phyloP scores from a whole-genome alignment of 2,329 filamentous ascomycete genomes.

The Trichothecium roseum region DNA sequence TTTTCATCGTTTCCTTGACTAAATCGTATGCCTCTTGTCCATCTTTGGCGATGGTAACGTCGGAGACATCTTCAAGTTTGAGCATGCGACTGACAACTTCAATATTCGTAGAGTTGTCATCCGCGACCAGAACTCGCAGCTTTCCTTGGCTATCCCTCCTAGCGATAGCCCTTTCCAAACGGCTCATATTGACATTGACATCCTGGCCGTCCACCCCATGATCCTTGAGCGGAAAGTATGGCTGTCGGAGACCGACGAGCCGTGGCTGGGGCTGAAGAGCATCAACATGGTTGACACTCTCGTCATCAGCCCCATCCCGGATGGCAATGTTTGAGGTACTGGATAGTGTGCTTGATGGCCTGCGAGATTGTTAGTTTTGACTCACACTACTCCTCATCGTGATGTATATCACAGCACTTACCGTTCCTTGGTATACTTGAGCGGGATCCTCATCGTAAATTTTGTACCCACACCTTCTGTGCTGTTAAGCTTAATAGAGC shows the following conservation, averaged over 20 bases:
- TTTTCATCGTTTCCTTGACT: constrained; percentile 73
- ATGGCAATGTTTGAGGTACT: neutral
- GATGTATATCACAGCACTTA: constrained; percentile 5
- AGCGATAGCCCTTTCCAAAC: constrained; percentile 54
- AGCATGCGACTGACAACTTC: constrained; percentile 52
- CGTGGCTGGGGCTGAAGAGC: constrained; percentile 62
- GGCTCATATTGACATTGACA: constrained; percentile 40
- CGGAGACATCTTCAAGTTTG: constrained; percentile 70
- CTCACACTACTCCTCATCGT: neutral
- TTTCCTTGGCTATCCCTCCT: constrained; percentile 49
- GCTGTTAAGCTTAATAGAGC: constrained; percentile 62
- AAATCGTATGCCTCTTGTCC: constrained; percentile 80
- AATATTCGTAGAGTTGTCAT: constrained; percentile 51
- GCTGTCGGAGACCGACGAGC: constrained; percentile 70
- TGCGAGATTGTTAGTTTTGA: neutral
- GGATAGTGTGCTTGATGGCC: neutral
- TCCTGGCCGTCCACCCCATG: too few relatives aligned
- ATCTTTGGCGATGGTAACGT: constrained; percentile 80
- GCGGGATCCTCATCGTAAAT: constrained; percentile 74
- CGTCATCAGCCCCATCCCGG: constrained; percentile 3
- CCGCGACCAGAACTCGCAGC: constrained; percentile 76
- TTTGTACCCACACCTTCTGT: constrained; percentile 64
- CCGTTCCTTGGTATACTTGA: constrained; percentile 64
- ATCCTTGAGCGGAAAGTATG: constrained; percentile 54
- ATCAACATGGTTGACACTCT: constrained; percentile 18